Base-by-base conservation (phyloP, 1,284 basidiomycete species). In the Ceratobasidium sp. region DNA sequence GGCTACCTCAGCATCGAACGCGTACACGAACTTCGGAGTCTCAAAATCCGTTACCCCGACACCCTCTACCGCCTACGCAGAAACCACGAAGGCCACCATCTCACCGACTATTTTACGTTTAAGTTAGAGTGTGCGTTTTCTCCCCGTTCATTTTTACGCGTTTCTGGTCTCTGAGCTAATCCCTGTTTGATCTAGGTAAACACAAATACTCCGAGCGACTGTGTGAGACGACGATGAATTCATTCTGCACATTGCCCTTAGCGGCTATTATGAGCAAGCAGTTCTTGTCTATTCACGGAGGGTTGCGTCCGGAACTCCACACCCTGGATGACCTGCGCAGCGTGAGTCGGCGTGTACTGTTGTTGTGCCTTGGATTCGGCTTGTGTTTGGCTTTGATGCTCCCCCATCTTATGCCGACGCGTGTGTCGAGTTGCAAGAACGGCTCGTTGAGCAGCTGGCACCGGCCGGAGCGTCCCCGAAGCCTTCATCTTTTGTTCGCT, bases 181-280 rank as follows among this genome's bases (percentile, higher is more conserved):
- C 57, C 57, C 57, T 33, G 48, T 45, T 19, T 41, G 47, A 17
- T 47, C n/a, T 79, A 94, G 93, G 93, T 86, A 95, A 96, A 84
- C 95, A 96, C 87, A 97, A 96, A 84, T 97, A 97, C 83, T 95
- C 93, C 0, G 95, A 96, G 79, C 89, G 90, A 29, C 89, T 97
- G 74, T 97, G 96, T 82, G 93, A 97, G 78, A 93, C 93, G 31
- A 94, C 93, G 86, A 96, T 95, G 92, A 93, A 96, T 66, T 94
- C 94, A 0, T 98, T 98, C 86, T 97, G 96, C 83, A 89, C 93
- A 2, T 87, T 98, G 1, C 96, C 96, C 0, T 88, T 98, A 0
- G 96, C 96, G 0, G 96, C 96, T 19, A 85, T 98, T 81, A 97
- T 98, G 94, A 98, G 98, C 88, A 97, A 97, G 84, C 96, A 98